phyloP scores from a whole-genome alignment of 441 rosid species.

The Aquilaria agallochum region DNA sequence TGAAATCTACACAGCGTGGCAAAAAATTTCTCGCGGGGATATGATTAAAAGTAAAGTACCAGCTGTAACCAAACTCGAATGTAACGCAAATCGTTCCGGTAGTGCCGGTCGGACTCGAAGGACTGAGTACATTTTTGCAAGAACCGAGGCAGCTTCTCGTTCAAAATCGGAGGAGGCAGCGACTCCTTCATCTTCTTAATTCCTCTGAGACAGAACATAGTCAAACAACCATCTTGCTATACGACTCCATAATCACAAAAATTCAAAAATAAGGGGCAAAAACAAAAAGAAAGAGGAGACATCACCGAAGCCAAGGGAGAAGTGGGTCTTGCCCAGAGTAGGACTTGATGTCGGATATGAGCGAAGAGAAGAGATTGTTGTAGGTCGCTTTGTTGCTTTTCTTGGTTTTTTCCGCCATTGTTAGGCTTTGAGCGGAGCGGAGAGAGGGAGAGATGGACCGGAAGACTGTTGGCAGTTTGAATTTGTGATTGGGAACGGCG shows the following conservation, averaged over 20 bases:
- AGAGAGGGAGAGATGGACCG: background rate
- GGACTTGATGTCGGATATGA: slow-evolving; percentile 72
- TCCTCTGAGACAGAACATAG: slow-evolving; percentile 40
- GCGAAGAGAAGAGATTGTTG: slow-evolving; percentile 52
- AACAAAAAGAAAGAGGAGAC: slow-evolving; percentile 1
- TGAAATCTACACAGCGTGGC: background rate
- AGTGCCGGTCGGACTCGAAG: slow-evolving; percentile 74
- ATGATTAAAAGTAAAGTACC: slow-evolving; percentile 32
- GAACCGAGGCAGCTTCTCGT: slow-evolving; percentile 85
- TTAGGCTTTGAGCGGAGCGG: background rate
- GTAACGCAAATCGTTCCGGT: slow-evolving; percentile 73
- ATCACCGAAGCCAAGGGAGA: slow-evolving; percentile 90
- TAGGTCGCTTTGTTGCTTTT: slow-evolving; percentile 25
- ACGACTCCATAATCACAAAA: background rate
- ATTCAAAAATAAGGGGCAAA: background rate
- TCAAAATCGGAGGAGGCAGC: slow-evolving; percentile 42
- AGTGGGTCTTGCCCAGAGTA: slow-evolving; percentile 82
- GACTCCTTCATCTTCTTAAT: slow-evolving; percentile 69
- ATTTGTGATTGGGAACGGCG: slow-evolving; percentile 11
- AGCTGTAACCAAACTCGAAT: slow-evolving; percentile 91
- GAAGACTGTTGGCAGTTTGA: slow-evolving; percentile 5
- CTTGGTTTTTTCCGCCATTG: slow-evolving; percentile 9
- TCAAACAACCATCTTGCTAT: background rate
- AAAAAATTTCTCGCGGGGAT: too few species aligned
- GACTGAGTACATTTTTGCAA: slow-evolving; percentile 72